Conservation (phyloP, 2,329 filamentous ascomycete species). For the Tolypocladium sp. region DNA sequence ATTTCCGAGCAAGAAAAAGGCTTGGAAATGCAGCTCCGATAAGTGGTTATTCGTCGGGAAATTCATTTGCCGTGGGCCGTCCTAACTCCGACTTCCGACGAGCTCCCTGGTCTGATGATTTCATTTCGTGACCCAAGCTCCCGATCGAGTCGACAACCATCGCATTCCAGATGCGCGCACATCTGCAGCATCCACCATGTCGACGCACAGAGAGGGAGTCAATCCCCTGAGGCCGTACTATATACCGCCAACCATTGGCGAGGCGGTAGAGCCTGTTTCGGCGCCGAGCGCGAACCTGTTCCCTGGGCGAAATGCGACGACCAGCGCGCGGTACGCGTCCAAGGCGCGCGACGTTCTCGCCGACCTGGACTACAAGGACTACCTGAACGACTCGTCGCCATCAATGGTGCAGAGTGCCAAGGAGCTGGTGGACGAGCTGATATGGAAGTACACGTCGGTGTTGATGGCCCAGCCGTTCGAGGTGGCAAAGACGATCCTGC, state of each 20-base stretch:
- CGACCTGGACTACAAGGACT: constrained; percentile 87
- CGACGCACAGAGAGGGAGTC: constrained; percentile 34
- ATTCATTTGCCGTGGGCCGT: constrained; percentile 22
- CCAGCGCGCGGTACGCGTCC: constrained; percentile 22
- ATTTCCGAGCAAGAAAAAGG: constrained; percentile 2
- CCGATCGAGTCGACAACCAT: background rate
- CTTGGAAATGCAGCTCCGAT: constrained; percentile 9
- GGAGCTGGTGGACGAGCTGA: constrained; percentile 69
- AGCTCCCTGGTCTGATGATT: constrained; percentile 15
- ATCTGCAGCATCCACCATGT: constrained; percentile 26
- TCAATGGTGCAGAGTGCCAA: constrained; percentile 67
- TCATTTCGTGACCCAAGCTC: constrained; percentile 14
- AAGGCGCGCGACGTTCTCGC: constrained; percentile 78
- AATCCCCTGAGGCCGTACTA: constrained; percentile 66
- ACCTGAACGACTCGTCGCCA: constrained; percentile 67
- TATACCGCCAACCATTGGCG: constrained; percentile 49
- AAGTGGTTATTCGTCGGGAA: constrained; percentile 17
- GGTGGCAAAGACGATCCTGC: constrained; percentile 87
- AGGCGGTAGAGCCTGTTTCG: constrained; percentile 27
- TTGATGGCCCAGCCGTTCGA: constrained; percentile 93
- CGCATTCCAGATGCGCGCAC: constrained; percentile 14
- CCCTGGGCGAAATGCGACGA: constrained; percentile 32
- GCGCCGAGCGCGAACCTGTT: constrained; percentile 35
- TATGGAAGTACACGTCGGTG: constrained; percentile 88
- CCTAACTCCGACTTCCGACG: constrained; percentile 14